phyloP scores from a whole-genome alignment of 2,329 filamentous ascomycete species.

The Pseudocercospora fijiensis region DNA sequence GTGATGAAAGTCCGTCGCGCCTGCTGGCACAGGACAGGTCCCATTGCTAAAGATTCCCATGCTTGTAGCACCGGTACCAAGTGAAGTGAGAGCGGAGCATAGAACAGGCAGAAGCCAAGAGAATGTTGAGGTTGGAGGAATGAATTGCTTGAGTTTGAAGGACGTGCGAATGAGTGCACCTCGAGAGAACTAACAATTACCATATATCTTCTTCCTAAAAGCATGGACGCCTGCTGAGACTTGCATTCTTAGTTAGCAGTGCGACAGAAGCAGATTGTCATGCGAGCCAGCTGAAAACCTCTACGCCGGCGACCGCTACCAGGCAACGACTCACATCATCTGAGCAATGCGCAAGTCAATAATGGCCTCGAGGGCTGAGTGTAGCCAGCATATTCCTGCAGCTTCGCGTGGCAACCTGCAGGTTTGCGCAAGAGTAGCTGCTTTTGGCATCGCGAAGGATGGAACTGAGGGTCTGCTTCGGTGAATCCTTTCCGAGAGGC shows the following conservation, averaged over 20 bases:
- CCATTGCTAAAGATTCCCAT: slow-evolving; percentile 10
- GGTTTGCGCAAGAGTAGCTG: neutral
- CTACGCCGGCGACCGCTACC: neutral
- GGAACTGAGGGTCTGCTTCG: neutral
- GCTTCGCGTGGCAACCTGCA: neutral
- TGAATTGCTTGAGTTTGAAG: neutral
- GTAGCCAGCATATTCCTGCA: neutral
- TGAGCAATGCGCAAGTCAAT: neutral
- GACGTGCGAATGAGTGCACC: neutral
- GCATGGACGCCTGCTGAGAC: neutral
- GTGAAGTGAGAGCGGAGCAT: neutral
- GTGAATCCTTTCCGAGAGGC: neutral
- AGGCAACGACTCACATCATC: neutral
- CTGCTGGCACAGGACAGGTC: slow-evolving; percentile 31
- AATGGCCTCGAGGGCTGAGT: neutral
- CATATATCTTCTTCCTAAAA: neutral
- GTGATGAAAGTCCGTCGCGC: slow-evolving; percentile 42
- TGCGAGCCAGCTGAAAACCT: neutral
- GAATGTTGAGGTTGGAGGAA: neutral
- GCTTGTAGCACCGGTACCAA: neutral
- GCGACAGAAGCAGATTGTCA: neutral
- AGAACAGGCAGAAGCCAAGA: neutral
- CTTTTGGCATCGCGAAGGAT: neutral
- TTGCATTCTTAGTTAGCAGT: neutral
- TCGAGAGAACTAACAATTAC: neutral